A percentile compares a stretch with the other conserved stretches of the same genome.
These are phyloP conservation scores for Entrophospora sp. DNA, from an alignment of 192 early-diverging fungal genomes.

Conservation along the genomic window DNA sequence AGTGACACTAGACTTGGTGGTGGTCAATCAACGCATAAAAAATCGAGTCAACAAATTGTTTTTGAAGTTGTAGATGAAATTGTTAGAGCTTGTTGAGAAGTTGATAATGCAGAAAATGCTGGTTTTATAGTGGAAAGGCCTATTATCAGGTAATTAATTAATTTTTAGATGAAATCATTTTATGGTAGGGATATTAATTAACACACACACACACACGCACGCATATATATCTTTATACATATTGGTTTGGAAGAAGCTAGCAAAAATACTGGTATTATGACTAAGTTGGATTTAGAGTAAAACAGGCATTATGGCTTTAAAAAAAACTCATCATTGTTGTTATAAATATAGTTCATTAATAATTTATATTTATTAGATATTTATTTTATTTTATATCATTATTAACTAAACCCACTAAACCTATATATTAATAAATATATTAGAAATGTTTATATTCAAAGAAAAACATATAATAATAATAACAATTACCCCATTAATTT, in stretches of 20 bases:
- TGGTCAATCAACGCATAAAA: conserved; percentile 7
- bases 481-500: conserved; percentile 61
- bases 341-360: too few species aligned
- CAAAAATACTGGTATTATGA: conserved; percentile 30
- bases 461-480: background rate
- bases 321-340: too few species aligned
- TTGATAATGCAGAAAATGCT: conserved; percentile 14
- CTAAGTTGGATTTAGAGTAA: conserved; percentile 32
- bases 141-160: conserved; percentile 31
- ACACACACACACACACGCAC: too few species aligned
- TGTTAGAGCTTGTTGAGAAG: conserved; percentile 12
- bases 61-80: conserved; percentile 28
- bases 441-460: background rate
- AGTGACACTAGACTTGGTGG: background rate
- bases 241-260: conserved; percentile 32
- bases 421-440: too few species aligned
- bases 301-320: conserved; percentile 35
- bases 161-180: background rate
- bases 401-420: too few species aligned
- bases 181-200: background rate
- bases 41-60: conserved; percentile 25
- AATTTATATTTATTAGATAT: too few species aligned
- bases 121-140: conserved; percentile 26
- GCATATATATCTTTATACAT: too few species aligned
- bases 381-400: too few species aligned